These are phyloP conservation scores for Neurospora sp. DNA, from an alignment of 495 filamentous ascomycete species.

Conservation along the genomic window DNA sequence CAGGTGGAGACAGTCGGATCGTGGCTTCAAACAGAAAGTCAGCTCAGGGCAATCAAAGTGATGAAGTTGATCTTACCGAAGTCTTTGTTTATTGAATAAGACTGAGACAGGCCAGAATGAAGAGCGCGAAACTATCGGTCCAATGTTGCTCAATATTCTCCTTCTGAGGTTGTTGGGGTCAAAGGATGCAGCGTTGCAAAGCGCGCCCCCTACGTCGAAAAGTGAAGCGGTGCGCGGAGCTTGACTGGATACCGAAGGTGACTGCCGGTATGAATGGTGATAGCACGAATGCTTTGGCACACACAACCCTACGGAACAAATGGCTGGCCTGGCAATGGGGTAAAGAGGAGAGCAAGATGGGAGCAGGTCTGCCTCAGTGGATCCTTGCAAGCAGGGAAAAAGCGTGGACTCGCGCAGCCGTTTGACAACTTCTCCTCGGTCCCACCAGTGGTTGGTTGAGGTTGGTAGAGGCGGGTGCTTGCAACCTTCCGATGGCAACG, in stretches of 20 bases:
- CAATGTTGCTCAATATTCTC: neutral
- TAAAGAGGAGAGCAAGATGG: neutral
- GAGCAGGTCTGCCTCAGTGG: neutral
- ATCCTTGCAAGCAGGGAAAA: neutral
- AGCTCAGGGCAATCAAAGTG: conserved; percentile 7
- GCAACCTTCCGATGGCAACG: neutral
- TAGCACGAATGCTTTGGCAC: neutral
- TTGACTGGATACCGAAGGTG: neutral
- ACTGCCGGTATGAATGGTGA: neutral
- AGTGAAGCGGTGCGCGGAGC: neutral
- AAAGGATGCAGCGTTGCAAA: neutral
- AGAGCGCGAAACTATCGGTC: neutral
- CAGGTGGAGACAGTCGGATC: conserved; percentile 13
- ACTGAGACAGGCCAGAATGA: neutral
- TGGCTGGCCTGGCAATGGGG: neutral
- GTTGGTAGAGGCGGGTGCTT: neutral
- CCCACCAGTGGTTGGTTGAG: neutral
- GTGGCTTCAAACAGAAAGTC: conserved; percentile 13
- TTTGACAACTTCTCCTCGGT: neutral
- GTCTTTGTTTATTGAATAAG: neutral
- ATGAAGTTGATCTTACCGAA: neutral
- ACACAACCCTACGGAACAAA: neutral
- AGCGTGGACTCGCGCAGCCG: neutral
- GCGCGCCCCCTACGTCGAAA: neutral
- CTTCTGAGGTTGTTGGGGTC: neutral